Conservation (phyloP, 805 yeast genomes). For the Myxozyma lipomycoides region DNA sequence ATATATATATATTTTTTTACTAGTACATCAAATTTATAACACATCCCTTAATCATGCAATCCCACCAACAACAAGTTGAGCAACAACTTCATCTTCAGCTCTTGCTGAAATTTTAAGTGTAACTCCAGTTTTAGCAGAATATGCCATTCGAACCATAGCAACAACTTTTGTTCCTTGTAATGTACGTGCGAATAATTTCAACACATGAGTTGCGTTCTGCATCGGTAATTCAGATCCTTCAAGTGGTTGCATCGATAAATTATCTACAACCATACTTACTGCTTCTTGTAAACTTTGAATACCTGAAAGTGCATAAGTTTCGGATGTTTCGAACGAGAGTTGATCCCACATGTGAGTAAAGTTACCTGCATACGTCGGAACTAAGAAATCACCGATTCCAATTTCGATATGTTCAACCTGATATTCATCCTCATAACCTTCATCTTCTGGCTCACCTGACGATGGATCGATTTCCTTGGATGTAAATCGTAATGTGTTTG, state of each 20-base stretch:
- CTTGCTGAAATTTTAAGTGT: conserved; percentile 46
- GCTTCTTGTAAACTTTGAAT: conserved; percentile 49
- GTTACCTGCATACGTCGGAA: conserved; percentile 72
- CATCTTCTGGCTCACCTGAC: conserved; percentile 61
- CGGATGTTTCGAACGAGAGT: conserved; percentile 53
- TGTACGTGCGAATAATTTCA: conserved; percentile 81
- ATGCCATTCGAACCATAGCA: conserved; percentile 44
- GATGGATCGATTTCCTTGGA: conserved; percentile 75
- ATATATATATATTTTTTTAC: too few relatives aligned
- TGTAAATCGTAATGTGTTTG: conserved; percentile 66
- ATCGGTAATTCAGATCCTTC: conserved; percentile 69
- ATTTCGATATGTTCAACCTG: conserved; percentile 77
- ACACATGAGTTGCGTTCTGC: conserved; percentile 52
- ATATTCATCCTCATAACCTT: conserved; percentile 91
- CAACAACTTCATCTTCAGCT: conserved; percentile 44
- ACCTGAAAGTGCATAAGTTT: conserved; percentile 62
- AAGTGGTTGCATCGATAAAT: conserved; percentile 64
- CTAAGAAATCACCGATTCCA: conserved; percentile 74
- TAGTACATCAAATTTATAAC: background rate
- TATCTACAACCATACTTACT: conserved; percentile 50
- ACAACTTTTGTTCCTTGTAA: conserved; percentile 46
- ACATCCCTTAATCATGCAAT: conserved; percentile 35
- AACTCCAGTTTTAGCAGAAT: conserved; percentile 44
- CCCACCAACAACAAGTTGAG: conserved; percentile 51
- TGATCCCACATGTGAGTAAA: conserved; percentile 73